A percentile compares a stretch with the other conserved stretches of the same genome.
Conservation (phyloP, 306 rosid species). For the Trifolium subterraneum region DNA sequence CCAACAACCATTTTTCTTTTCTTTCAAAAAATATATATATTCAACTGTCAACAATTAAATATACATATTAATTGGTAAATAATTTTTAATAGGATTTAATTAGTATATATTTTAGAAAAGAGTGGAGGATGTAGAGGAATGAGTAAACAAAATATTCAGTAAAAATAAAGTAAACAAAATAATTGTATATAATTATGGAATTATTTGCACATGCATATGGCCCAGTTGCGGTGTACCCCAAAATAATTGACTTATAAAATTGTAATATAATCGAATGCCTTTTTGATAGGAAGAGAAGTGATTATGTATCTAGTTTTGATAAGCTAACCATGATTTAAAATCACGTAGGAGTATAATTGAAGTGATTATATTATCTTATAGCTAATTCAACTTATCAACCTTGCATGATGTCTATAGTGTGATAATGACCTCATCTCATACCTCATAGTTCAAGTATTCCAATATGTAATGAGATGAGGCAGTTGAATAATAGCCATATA, state of each 20-base stretch:
- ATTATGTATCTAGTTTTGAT: conserved; percentile 14
- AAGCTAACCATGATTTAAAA: conserved; percentile 16
- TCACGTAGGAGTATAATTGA: conserved; percentile 17
- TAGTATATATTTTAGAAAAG: background rate
- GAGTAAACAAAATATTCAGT: background rate
- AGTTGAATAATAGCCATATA: background rate
- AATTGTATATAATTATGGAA: background rate
- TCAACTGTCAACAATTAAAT: background rate
- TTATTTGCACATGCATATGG: background rate
- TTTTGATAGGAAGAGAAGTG: background rate
- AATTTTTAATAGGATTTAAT: no score
- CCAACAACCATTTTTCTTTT: background rate
- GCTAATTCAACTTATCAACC: conserved; percentile 31
- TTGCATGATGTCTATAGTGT: background rate
- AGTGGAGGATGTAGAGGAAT: background rate
- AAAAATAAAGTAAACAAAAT: background rate
- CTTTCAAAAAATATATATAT: background rate
- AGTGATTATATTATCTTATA: background rate
- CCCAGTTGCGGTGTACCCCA: background rate
- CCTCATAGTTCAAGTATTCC: background rate
- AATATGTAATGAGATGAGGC: background rate
- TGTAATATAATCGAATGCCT: background rate
- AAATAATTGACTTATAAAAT: background rate
- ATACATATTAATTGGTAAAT: no score
- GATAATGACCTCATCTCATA: background rate